Percentiles rank a stretch among this genome's conserved stretches.
Conservation (phyloP, 2,329 filamentous ascomycete genomes). For the Exophiala sp. region DNA sequence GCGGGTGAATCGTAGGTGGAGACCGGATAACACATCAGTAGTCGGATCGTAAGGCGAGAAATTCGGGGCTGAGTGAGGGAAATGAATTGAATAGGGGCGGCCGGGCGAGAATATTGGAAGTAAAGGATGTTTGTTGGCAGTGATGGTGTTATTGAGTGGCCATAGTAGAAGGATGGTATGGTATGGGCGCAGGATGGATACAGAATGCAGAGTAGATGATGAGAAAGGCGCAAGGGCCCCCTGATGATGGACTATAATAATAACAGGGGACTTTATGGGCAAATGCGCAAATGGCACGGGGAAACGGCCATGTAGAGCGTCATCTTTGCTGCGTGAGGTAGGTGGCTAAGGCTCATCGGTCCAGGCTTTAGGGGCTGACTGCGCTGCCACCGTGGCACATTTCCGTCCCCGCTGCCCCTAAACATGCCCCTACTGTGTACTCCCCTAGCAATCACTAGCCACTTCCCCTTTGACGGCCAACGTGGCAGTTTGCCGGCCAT, state of each 20-base stretch:
- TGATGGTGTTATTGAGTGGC: neutral
- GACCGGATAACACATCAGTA: neutral
- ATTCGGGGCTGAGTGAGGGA: too few species aligned
- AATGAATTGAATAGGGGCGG: too few species aligned
- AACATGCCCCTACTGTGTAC: too few species aligned
- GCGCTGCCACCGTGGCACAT: neutral
- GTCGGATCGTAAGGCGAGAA: neutral
- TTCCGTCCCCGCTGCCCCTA: neutral
- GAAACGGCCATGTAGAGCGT: conserved; percentile 9
- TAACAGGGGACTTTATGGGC: neutral
- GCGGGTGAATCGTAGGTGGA: neutral
- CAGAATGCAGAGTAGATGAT: conserved; percentile 3
- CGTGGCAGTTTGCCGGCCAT: neutral
- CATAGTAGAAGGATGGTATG: neutral
- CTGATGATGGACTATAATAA: conserved; percentile 4
- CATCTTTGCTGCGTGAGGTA: too few species aligned
- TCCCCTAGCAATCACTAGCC: neutral
- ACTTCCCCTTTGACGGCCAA: neutral
- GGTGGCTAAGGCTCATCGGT: too few species aligned
- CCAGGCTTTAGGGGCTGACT: too few species aligned
- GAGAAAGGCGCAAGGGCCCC: conserved; percentile 5
- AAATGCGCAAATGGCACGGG: conserved; percentile 12
- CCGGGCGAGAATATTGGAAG: neutral
- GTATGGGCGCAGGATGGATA: conserved; percentile 1
- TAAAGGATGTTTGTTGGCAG: neutral